Conservation (phyloP, 208 protist species). For the Trypanosoma brucei region DNA sequence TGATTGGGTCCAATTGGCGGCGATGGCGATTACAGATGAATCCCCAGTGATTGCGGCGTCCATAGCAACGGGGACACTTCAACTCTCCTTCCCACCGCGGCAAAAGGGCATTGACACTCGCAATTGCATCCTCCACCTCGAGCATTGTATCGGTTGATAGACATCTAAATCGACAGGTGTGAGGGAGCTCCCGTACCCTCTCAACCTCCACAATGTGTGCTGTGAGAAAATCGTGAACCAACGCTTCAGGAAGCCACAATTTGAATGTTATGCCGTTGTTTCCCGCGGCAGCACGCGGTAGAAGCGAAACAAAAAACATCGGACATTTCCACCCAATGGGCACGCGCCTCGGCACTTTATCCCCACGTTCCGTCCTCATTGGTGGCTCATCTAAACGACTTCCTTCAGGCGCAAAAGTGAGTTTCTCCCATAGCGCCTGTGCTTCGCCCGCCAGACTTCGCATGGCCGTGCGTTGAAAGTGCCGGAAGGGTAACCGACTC, state of each 20-base stretch:
- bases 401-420: slow-evolving; percentile 18
- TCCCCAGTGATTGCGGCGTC: slow-evolving; percentile 13
- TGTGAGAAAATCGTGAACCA: slow-evolving; percentile 6
- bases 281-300: slow-evolving; percentile 2
- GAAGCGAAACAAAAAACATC: slow-evolving; percentile 19
- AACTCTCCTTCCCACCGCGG: slow-evolving; percentile 20
- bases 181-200: slow-evolving; percentile 11
- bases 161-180: slow-evolving; percentile 10
- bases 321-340: slow-evolving; percentile 21
- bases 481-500: slow-evolving; percentile 3
- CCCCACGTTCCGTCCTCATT: background rate
- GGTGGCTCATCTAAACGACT: background rate
- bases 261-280: slow-evolving; percentile 18
- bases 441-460: slow-evolving; percentile 16
- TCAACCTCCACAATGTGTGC: slow-evolving; percentile 19
- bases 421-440: slow-evolving; percentile 24
- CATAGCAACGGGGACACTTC: slow-evolving; percentile 17
- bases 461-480: slow-evolving; percentile 21
- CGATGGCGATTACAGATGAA: slow-evolving; percentile 18
- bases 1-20: slow-evolving; percentile 3
- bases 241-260: slow-evolving; percentile 14
- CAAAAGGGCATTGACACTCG: background rate
- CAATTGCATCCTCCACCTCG: background rate
- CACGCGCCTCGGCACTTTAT: slow-evolving; percentile 6
- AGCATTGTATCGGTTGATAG: background rate